Base-by-base conservation (phyloP, 2,329 filamentous ascomycete genomes). In the Hymenoscyphus linearis region DNA sequence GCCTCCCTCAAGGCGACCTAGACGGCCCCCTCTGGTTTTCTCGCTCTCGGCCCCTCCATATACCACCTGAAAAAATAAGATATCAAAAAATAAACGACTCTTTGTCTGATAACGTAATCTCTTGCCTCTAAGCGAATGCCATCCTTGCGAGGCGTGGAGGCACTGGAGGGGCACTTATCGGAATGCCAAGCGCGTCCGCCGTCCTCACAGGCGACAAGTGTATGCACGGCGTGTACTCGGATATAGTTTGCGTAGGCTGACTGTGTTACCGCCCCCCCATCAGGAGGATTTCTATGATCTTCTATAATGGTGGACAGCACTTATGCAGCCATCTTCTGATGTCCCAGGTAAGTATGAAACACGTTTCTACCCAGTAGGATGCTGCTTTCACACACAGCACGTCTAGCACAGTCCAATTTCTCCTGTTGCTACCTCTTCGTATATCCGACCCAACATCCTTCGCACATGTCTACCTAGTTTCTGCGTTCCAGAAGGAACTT, bases 361-460 rank as follows among this genome's bases (percentile, higher is more conserved):
- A 59, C 36, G 18, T 25, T 50, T 12, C 54, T 14, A 18, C 6
- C 50, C 52, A 54, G 25, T 55, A 31, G 47, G 16, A 25, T 27
- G 58, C 18, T 40, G 58, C 6, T 31, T 14, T 25, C 25, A 55
- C 35, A 52, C 35, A 37, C 55, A 35, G 37, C 37, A 18, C 5
- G 25, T 47, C 26, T 26, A 4, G 37, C 37, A 37, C 16, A 22
- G 4, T 34, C 55, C 13, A 47, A 18, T 36, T 16, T 25, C n/a
- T 36, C 35, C 31, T 50, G 25, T 10, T 25, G 22, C 44, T 44
- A 57, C 55, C 55, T 57, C 13, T 26, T 26, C 36, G 55, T 57
- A 57, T 57, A 44, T 55, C 37, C 50, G 22, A 50, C 34, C 57
- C 57, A 37, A 37, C 35, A 44, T 59, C 47, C 58, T 37, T 59